phyloP scores from a whole-genome alignment of 169 alveolate species.

The Babesia microti region DNA sequence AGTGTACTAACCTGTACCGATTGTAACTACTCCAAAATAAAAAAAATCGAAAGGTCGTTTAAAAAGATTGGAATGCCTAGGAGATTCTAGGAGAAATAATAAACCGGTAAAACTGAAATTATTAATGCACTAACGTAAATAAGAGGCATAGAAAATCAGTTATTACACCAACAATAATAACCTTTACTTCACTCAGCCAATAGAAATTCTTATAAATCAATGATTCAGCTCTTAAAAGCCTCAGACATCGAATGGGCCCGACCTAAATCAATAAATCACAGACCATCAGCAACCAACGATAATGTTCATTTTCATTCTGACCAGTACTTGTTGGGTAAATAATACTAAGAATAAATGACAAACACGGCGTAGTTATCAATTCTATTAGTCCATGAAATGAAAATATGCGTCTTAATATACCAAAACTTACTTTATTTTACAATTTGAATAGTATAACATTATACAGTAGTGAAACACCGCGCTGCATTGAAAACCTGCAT shows the following conservation, averaged over 20 bases:
- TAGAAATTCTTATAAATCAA: slow-evolving; percentile 51
- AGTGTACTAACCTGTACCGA: slow-evolving; percentile 48
- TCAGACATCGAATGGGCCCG: slow-evolving; percentile 56
- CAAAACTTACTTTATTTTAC: slow-evolving; percentile 27
- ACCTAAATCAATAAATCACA: slow-evolving; percentile 6
- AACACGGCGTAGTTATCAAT: slow-evolving; percentile 54
- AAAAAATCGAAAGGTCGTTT: slow-evolving; percentile 54
- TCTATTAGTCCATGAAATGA: slow-evolving; percentile 57
- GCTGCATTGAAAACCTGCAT: slow-evolving; percentile 55
- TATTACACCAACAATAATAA: slow-evolving; percentile 55
- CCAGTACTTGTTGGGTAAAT: slow-evolving; percentile 5
- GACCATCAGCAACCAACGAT: slow-evolving; percentile 30
- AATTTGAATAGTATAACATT: slow-evolving; percentile 39
- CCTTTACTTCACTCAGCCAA: slow-evolving; percentile 53
- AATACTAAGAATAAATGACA: slow-evolving; percentile 38
- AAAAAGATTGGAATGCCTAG: slow-evolving; percentile 33
- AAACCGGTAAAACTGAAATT: slow-evolving; percentile 51
- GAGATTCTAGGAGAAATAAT: slow-evolving; percentile 60
- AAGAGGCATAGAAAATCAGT: slow-evolving; percentile 49
- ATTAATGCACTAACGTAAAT: slow-evolving; percentile 31
- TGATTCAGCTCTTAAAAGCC: slow-evolving; percentile 56
- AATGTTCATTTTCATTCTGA: slow-evolving; percentile 14
- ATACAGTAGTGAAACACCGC: slow-evolving; percentile 45
- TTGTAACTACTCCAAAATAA: slow-evolving; percentile 59
- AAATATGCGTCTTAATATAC: slow-evolving; percentile 22